Evolutionary conservation across 805 yeast genomes (phyloP).

Genomic region (Yarrowia porcina): DNA sequence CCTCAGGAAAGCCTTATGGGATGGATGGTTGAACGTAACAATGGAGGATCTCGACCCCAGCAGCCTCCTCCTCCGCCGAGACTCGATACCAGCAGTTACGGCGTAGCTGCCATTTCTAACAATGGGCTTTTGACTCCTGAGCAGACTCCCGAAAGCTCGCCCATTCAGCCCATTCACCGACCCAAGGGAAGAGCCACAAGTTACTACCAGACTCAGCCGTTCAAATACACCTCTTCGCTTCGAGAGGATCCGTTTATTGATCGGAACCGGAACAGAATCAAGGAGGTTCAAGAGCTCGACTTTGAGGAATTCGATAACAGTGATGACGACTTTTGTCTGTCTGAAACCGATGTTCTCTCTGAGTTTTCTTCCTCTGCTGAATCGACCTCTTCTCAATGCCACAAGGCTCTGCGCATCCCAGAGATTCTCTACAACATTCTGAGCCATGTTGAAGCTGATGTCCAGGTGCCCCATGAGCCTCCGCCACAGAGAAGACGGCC

Average conservation of each 20-base stretch:
- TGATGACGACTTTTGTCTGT: neutral
- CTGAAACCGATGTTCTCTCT: slow-evolving; percentile 4
- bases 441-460: slow-evolving; percentile 55
- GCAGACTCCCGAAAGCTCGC: slow-evolving; percentile 13
- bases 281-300: slow-evolving; percentile 19
- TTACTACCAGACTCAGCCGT: slow-evolving; percentile 14
- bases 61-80: neutral
- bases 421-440: slow-evolving; percentile 67
- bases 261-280: slow-evolving; percentile 10
- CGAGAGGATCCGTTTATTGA: slow-evolving; percentile 23
- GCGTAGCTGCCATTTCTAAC: neutral
- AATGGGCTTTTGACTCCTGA: slow-evolving; percentile 4
- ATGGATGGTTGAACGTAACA: slow-evolving; percentile 20
- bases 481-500: slow-evolving; percentile 66
- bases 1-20: slow-evolving; percentile 22
- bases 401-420: slow-evolving; percentile 64
- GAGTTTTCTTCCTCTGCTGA: neutral
- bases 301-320: slow-evolving; percentile 20
- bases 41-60: neutral
- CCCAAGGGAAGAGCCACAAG: neutral
- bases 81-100: neutral
- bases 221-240: neutral
- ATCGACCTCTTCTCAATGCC: slow-evolving; percentile 26
- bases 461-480: slow-evolving; percentile 57
- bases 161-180: neutral